phyloP scores from a whole-genome alignment of 495 filamentous ascomycete genomes.

The Penicillium silybi region DNA sequence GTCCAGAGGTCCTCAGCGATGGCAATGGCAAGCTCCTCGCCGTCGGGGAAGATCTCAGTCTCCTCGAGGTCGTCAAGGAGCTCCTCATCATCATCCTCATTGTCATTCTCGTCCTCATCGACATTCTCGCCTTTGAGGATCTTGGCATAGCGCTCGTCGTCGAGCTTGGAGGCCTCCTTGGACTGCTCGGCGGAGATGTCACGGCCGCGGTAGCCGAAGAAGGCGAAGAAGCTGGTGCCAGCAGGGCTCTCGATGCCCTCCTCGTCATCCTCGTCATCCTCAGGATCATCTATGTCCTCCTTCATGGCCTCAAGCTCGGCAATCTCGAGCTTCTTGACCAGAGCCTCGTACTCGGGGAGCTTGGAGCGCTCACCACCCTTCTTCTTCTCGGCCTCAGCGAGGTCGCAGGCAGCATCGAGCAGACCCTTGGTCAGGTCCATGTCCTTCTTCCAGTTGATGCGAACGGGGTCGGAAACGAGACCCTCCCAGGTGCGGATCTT shows the following conservation, averaged over 20 bases:
- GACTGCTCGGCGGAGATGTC: conserved; percentile 67
- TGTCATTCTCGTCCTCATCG: conserved; percentile 40
- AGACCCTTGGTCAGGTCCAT: conserved; percentile 81
- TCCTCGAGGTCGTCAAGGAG: conserved; percentile 52
- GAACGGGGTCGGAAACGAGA: conserved; percentile 78
- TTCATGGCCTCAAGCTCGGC: conserved; percentile 24
- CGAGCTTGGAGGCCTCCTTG: conserved; percentile 51
- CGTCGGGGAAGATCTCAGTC: conserved; percentile 75
- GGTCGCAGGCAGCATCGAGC: conserved; percentile 62
- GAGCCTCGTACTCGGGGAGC: conserved; percentile 49
- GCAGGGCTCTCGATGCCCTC: conserved; percentile 54
- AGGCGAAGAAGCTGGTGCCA: conserved; percentile 75
- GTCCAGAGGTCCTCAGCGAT: conserved; percentile 86
- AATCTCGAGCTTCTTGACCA: conserved; percentile 42
- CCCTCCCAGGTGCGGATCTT: conserved; percentile 61
- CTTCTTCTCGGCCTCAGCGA: conserved; percentile 64
- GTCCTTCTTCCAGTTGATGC: conserved; percentile 81
- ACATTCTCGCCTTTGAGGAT: conserved; percentile 51
- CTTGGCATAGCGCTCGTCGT: conserved; percentile 55
- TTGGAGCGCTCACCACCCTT: conserved; percentile 30
- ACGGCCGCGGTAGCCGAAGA: conserved; percentile 72
- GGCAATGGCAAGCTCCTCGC: conserved; percentile 73
- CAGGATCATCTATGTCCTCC: too few relatives aligned
- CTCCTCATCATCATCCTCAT: conserved; percentile 46
- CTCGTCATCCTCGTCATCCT: conserved; percentile 48